Evolutionary conservation across 2,329 filamentous ascomycete species (phyloP).

Genomic region (Colletotrichum graminicola): DNA sequence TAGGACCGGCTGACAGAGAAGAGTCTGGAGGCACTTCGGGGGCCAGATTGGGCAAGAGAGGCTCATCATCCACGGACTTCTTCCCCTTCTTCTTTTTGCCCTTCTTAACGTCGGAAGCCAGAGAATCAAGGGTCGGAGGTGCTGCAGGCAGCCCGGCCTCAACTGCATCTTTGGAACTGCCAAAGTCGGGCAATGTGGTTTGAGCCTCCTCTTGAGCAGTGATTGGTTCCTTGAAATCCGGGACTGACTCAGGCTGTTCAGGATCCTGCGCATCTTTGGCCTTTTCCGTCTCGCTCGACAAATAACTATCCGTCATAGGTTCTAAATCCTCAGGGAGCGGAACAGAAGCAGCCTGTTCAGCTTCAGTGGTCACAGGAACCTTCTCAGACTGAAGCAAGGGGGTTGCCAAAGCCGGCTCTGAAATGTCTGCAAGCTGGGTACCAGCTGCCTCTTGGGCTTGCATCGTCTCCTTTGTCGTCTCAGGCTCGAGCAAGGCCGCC

Average conservation of each 20-base stretch:
- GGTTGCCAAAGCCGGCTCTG: neutral
- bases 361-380: neutral
- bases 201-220: neutral
- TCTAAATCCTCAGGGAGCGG: neutral
- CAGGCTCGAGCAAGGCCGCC: neutral
- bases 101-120: conserved; percentile 45
- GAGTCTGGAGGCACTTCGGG: neutral
- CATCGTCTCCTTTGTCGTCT: neutral
- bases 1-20: neutral
- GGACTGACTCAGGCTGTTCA: neutral
- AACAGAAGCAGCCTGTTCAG: conserved; percentile 1
- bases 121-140: neutral
- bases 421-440: neutral
- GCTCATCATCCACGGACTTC: conserved; percentile 22
- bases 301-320: neutral
- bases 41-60: neutral
- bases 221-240: neutral
- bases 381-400: conserved; percentile 5
- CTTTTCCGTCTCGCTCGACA: neutral
- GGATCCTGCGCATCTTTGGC: neutral
- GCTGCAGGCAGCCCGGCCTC: conserved; percentile 17
- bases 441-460: neutral
- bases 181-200: neutral
- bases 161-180: neutral
- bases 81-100: conserved; percentile 49